Evolutionary conservation across 1,284 basidiomycete genomes (phyloP), one percentile per base, ranked within the genome.

Genomic region (Meira miltonrushii): DNA sequence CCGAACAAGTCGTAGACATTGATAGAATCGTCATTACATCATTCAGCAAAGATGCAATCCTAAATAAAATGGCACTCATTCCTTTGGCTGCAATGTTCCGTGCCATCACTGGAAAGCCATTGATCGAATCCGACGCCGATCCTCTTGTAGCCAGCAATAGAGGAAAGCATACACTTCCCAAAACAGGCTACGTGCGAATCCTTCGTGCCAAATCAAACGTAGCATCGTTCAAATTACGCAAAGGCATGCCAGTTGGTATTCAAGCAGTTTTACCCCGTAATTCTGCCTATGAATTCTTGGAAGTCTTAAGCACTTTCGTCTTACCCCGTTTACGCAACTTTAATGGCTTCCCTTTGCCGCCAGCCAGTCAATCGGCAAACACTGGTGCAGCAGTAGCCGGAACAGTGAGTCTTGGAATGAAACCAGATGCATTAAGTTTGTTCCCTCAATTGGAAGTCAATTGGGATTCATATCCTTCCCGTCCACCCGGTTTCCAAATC

Each of bases 281-380:
- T 53, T 85, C 87, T 64, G 96, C 96, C 88, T 96, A 91, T 82
- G 88, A 92, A 71, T 96, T 98, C 79, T 81, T 98, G 61, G 86
- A 87, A 63, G 86, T 86, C 7, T 85, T 98, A 67, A 86, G 87
- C 69, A 92, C 96, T 71, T 97, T 97, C 77, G 94, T 98, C 54
- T 82, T 97, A 21, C 95, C 94, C 2, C 86, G 94, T 21, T 79
- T 96, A 65, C 85, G 93, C 71, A 92, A 95, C 69, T 98, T 92
- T 81, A 82, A 83, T 7, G 95, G 94, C 23, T 79, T 98, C 62
- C 77, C 84, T 2, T 81, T 92, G 60, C 86, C 89, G 58, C 83
- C 88, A 43, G 66, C 68, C 23, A 65, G 54, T 51, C 77, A 68
- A 59, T 72, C 62, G 13, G 51, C 65, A 23, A 55, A 68, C 39